Base-by-base conservation (phyloP, 2,329 filamentous ascomycete species). In the Cladosporium sp. region DNA sequence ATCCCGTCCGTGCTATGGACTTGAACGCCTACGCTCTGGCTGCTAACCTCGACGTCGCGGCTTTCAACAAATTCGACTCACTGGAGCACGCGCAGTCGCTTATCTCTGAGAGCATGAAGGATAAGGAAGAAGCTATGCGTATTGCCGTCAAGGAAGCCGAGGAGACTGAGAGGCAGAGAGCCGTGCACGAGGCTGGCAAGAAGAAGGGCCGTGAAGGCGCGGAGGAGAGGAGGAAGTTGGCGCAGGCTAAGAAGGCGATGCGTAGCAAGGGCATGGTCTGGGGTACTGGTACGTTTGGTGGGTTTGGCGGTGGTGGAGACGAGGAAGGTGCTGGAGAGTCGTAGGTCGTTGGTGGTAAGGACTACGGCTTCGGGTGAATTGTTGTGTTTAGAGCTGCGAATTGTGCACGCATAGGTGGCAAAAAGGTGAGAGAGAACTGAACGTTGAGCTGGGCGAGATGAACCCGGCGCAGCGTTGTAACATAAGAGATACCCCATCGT, bases 11-110 rank as follows among this genome's bases (percentile, higher is more conserved):
- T 28, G 25, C 28, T 21, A 76, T 77, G 75, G 74, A 79, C 60
- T 77, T 82, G 67, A 73, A 78, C 32, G 70, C 73, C 11, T 83
- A 81, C 65, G 76, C 80, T 0, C 67, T 70, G 25, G 73, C 74
- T n/a, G 75, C 75, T 10, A 80, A 71, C 58, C 72, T 69, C 61
- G 76, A 78, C 18, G 73, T 79, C 2, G 73, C 71, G 0, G 70
- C 72, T 0, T 82, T 82, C 68, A 76, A 71, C 46, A 72, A 74
- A 59, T 76, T 76, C 65, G 70, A 74, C 8, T 69, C 73, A 43
- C 70, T 76, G 36, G 72, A 75, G 28, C 69, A 76, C 56, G 72
- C 77, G 10, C 72, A 78, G 28, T 71, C 74, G 23, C 75, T 77
- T 28, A 75, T 78, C 48, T 67, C 69, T 21, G 68, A 71, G 59